Evolutionary conservation across 192 early-diverging fungal species (phyloP), one percentile per base, ranked within the genome.

Genomic region (Entomortierella lignicola): DNA sequence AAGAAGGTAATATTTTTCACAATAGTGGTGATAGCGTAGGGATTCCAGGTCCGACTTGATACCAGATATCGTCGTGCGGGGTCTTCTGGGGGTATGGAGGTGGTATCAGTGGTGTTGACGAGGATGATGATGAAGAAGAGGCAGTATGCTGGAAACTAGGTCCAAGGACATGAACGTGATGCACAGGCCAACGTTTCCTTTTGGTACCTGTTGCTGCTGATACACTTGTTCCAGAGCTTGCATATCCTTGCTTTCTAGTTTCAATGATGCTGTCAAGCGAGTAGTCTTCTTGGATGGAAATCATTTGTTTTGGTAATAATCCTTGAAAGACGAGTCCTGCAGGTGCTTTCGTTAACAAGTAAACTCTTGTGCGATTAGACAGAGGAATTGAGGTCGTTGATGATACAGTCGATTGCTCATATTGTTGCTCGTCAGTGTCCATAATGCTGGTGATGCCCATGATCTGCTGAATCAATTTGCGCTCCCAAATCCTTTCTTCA

Each of bases 101-200:
- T 3, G 8, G n/a, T 26, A 4, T n/a, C 52, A 30, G 31, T 31
- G 26, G 10, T 53, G 32, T 34, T 41, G 32, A 53, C 18, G 30
- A 18, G 30, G 47, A n/a, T 31, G 47, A 29, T 11, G 20, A 25
- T 44, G 60, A 13, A 15, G 60, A 62, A 17, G 44, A 29, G 1
- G n/a, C 8, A 11, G 31, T 25, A 18, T 30, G 7, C 12, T n/a
- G 3, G 32, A 47, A 23, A 2, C 13, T 17, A 17, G 61, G 60
- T 18, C 72, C 72, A 11, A 68, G 27, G 6, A 77, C 31, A 34
- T 66, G 72, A 2, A 77, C 15, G n/a, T 77, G 72, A 20, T 63
- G 66, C 39, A 77, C 60, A 1, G 72, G 66, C 72, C 72, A 77
- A 0, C 72, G 37, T 11, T 41, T 62, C 42, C 26, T 74, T 30